Evolutionary conservation across 2,329 filamentous ascomycete genomes (phyloP), one percentile per base, ranked within the genome.

Genomic region (Fusarium sp.): DNA sequence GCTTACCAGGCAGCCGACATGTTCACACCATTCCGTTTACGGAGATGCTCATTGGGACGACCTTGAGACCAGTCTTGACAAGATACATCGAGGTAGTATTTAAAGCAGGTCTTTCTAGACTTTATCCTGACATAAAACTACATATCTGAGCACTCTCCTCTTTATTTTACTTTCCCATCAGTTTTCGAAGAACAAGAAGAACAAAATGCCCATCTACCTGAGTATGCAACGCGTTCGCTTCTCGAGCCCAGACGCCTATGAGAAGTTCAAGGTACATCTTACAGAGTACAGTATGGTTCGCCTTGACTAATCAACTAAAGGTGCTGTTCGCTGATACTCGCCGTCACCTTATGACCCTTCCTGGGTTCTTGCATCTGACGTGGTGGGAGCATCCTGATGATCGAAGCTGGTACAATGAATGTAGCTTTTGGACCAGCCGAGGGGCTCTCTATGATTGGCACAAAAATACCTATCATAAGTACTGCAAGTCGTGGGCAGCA

Each of bases 381-480:
- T 74, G 68, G 67, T 75, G 59, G 70, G 67, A 74, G 55, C 68
- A 67, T 26, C 73, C 71, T 2, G 68, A 75, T 17, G 65, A 70
- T 22, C 56, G 48, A 39, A 59, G 51, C 30, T 75, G 70, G 58
- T 74, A 74, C 20, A 75, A 75, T 6, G 70, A 75, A 13, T 75
- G 68, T 32, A 75, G 67, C 39, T 72, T 75, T 20, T 75, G 73
- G 70, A 75, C 74, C 5, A 74, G 70, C 42, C 59, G 64, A 14
- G 73, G 74, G 0, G 64, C 70, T 0, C 55, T 75, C 2, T 70
- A 75, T 30, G 68, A 72, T 38, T 75, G 73, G 70, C 73, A 75
- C n/a, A 75, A 67, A 30, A 72, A 74, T 18, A 75, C 68, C 3
- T 75, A 75, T 35, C 70, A 74, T 9, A 74, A 75, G 30, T 44